These are phyloP conservation scores for Penicillium desertorum DNA, from an alignment of 495 filamentous ascomycete species.

Conservation along the genomic window DNA sequence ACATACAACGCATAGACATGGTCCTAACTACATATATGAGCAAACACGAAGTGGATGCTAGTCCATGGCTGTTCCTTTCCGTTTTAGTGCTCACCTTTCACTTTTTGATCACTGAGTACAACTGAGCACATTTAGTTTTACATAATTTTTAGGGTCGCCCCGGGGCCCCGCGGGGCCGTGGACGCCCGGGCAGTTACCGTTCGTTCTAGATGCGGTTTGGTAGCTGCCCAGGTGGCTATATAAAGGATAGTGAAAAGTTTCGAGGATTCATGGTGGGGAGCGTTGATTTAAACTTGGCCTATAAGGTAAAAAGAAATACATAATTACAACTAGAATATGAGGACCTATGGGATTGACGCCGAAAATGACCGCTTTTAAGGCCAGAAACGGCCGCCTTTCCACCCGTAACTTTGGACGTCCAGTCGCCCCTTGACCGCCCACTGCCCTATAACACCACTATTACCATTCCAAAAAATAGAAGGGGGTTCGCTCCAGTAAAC, in stretches of 20 bases:
- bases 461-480: too few relatives aligned
- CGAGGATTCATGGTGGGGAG: background rate
- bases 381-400: too few relatives aligned
- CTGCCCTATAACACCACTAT: too few relatives aligned
- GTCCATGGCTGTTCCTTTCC: background rate
- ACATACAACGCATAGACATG: background rate
- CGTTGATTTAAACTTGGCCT: background rate
- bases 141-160: too few relatives aligned
- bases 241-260: background rate
- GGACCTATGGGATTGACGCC: too few relatives aligned
- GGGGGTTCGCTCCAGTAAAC: too few relatives aligned
- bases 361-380: too few relatives aligned
- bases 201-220: background rate
- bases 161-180: too few relatives aligned
- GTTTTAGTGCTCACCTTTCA: background rate
- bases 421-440: too few relatives aligned
- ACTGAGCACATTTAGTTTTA: too few relatives aligned
- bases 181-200: background rate
- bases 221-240: background rate
- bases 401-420: too few relatives aligned
- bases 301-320: background rate
- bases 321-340: too few relatives aligned
- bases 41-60: background rate
- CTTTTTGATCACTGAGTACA: background rate
- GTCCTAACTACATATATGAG: background rate